Base-by-base conservation (phyloP, 2,329 filamentous ascomycete species). In the Colletotrichum navitas region DNA sequence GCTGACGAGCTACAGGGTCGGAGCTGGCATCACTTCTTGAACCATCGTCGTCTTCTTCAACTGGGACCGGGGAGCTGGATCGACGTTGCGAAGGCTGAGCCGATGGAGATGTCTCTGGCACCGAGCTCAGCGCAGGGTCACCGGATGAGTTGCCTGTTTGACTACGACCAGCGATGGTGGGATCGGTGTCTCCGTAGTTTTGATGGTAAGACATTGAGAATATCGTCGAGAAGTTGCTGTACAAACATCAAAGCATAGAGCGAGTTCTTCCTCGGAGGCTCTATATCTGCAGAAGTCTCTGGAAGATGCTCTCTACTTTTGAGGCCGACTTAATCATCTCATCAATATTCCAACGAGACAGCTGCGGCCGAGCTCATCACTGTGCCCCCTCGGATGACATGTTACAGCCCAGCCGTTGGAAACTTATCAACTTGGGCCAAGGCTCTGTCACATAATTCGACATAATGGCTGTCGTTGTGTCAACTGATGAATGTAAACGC, bases 401-500 rank as follows among this genome's bases (percentile, higher is more conserved):
- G 45, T 41, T 18, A 29, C 6, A 18, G 2, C 21, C 14, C 16
- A 29, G 29, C 16, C 36, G 2, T 26, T 26, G 11, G n/a, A 4
- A 41, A 52, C 5, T n/a, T 8, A 14, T 52, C 16, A 32, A 51
- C 14, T 18, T 52, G 49, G 16, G 29, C 10, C 24, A 18, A 24
- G 26, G 1, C 11, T 11, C 5, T n/a, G 26, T 21, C 39, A 29
- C 47, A 51, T 6, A 29, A n/a, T 47, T 14, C n/a, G 26, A 51
- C 7, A 26, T 5, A 24, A 39, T 52, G 29, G 16, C 16, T 29
- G n/a, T 51, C 29, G 10, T 68, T 68, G 45, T 58, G 18, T 32
- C 62, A 12, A 45, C 43, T 43, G 45, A 43, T 54, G 52, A 69
- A 69, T 55, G 64, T 54, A 60, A 69, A 63, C 54, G 64, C 11